Base-by-base conservation (phyloP, 768 basidiomycete genomes). In the Tylopilus balloui region DNA sequence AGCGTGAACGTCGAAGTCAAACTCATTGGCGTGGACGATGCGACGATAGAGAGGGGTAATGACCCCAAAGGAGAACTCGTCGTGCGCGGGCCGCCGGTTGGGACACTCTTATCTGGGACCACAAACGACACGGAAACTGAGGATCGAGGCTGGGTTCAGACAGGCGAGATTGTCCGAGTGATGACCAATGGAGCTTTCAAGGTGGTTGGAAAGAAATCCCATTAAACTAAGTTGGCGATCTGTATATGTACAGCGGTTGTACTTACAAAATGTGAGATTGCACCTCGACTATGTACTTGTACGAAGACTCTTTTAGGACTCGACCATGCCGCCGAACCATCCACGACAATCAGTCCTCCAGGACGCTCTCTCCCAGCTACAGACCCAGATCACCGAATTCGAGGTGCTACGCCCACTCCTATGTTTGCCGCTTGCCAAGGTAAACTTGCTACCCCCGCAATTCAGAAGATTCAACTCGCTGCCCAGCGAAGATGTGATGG, bases 1-100 rank as follows among this genome's bases (percentile, higher is more conserved):
- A 78, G 82, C n/a, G 74, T 84, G 46, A 94, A 94, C 59, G 73
- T 92, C 0, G 94, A 96, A 66, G 82, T 79, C 6, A 86, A 92
- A 62, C 73, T 97, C n/a, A 61, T 76, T 0, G 83, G 76, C 0
- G 78, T 89, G 10, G 72, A 84, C 36, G 89, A 94, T 46, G 73
- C 71, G 1, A 65, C 67, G 10, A 72, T 90, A 8, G 89, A 89
- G 62, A 67, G 58, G 3, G 88, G 86, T 3, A 75, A 55, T 3
- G 85, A 91, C 57, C 88, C 88, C 2, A 66, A 61, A 7, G 90
- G 89, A 1, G 60, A 64, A 21, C 67, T 92, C 38, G 48, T 77
- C 29, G 75, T 89, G 12, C 75, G 87, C 9, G 92, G 92, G 4
- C 90, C 92, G 3, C 73, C 83, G 1, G 79, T 93, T 17, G 86